Conservation (phyloP, 495 filamentous ascomycete genomes). For the Neurospora sp. region DNA sequence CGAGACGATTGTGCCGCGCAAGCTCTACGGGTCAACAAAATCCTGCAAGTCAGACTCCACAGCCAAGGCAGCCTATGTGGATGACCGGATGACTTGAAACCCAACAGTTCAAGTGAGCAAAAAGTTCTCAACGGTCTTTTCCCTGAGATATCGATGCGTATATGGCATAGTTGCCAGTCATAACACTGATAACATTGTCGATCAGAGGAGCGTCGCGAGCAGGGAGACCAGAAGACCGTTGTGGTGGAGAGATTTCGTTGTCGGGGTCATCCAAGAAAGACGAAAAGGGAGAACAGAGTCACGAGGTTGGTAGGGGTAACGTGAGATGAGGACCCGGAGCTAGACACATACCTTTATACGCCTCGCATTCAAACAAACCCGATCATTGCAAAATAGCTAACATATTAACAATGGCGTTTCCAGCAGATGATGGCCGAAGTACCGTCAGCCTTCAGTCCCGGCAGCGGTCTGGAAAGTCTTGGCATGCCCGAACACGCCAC, state of each 20-base stretch:
- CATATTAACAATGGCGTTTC: not conserved
- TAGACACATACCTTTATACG: not conserved
- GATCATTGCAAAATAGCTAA: not conserved
- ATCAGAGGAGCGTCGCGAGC: not conserved
- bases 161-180: not conserved
- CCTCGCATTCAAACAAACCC: not conserved
- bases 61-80: not conserved
- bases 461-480: not conserved
- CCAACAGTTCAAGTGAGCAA: not conserved
- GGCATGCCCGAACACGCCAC: not conserved
- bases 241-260: not conserved
- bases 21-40: not conserved
- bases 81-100: not conserved
- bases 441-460: not conserved
- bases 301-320: not conserved
- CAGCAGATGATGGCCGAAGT: not conserved
- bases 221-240: not conserved
- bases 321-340: not conserved
- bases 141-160: not conserved
- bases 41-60: not conserved
- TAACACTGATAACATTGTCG: not conserved
- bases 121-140: not conserved
- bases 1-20: not conserved
- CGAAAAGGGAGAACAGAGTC: not conserved
- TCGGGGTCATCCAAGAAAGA: not conserved